phyloP scores from a whole-genome alignment of 2,329 filamentous ascomycete species.

The Trichoderma arundinaceum region DNA sequence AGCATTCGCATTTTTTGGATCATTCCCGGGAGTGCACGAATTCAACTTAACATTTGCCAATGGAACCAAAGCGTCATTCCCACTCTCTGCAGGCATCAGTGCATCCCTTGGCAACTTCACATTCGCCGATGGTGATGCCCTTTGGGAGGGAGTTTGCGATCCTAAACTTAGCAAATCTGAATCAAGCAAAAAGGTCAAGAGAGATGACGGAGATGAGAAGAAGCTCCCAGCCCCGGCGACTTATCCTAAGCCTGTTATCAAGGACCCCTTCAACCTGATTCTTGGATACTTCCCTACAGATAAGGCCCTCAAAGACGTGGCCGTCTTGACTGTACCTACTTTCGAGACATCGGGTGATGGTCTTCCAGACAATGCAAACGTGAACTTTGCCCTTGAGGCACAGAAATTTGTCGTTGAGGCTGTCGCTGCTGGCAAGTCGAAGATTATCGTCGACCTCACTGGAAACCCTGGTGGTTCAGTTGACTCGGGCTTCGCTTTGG shows the following conservation, averaged over 20 bases:
- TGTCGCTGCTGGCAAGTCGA: constrained; percentile 38
- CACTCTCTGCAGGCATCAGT: neutral
- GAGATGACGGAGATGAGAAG: neutral
- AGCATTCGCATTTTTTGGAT: neutral
- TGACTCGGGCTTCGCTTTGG: constrained; percentile 54
- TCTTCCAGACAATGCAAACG: neutral
- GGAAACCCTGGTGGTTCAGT: constrained; percentile 64
- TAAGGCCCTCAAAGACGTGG: neutral
- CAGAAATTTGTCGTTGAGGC: constrained; percentile 53
- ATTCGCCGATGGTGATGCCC: neutral
- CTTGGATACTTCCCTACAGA: neutral
- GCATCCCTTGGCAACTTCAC: neutral
- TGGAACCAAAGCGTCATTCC: neutral
- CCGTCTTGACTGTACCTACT: constrained; percentile 9
- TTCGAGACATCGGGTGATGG: neutral
- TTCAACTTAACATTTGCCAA: constrained; percentile 25
- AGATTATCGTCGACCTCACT: constrained; percentile 67
- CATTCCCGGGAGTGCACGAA: constrained; percentile 10
- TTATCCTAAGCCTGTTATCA: constrained; percentile 27
- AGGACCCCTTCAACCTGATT: constrained; percentile 1
- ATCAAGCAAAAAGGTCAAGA: neutral
- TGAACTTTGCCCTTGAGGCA: constrained; percentile 36
- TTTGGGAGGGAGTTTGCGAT: constrained; percentile 3
- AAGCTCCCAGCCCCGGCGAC: neutral
- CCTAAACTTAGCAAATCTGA: neutral